These are phyloP conservation scores for Penicillium atrosanguineum DNA, from an alignment of 495 filamentous ascomycete genomes.

Conservation along the genomic window DNA sequence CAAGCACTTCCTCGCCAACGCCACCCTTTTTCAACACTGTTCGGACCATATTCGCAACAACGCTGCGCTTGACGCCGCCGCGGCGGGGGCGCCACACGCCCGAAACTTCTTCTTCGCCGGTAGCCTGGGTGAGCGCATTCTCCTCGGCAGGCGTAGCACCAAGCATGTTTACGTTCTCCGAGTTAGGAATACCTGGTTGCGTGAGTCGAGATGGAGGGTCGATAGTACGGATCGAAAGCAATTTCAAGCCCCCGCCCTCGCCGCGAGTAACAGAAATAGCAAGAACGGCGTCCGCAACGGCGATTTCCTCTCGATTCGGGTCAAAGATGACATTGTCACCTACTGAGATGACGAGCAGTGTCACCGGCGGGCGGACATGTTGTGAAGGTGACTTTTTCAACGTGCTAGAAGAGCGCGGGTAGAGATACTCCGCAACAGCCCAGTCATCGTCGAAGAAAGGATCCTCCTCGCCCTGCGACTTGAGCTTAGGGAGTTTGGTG, in stretches of 20 bases:
- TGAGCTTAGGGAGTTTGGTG: conserved; percentile 77
- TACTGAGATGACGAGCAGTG: conserved; percentile 82
- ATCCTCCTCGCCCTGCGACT: conserved; percentile 87
- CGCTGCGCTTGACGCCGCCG: conserved; percentile 68
- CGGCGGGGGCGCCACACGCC: conserved; percentile 78
- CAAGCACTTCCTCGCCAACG: conserved; percentile 80
- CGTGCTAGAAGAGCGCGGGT: conserved; percentile 48
- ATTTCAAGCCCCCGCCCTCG: conserved; percentile 35
- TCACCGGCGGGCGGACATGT: conserved; percentile 69
- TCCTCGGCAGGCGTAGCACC: conserved; percentile 33
- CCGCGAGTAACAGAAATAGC: conserved; percentile 66
- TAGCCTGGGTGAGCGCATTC: conserved; percentile 24
- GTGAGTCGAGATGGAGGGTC: conserved; percentile 71
- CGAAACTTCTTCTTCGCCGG: conserved; percentile 54
- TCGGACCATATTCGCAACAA: conserved; percentile 65
- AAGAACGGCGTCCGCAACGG: conserved; percentile 83
- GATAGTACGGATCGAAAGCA: conserved; percentile 65
- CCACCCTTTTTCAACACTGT: conserved; percentile 67
- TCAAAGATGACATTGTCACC: conserved; percentile 92
- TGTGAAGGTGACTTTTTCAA: conserved; percentile 10
- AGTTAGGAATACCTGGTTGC: conserved; percentile 65
- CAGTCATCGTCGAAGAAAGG: conserved; percentile 99
- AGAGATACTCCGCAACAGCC: conserved; percentile 76
- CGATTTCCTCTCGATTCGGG: conserved; percentile 82
- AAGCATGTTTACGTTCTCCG: conserved; percentile 62